Conservation (phyloP, 2,329 filamentous ascomycete species). For the Aspergillus sp. region DNA sequence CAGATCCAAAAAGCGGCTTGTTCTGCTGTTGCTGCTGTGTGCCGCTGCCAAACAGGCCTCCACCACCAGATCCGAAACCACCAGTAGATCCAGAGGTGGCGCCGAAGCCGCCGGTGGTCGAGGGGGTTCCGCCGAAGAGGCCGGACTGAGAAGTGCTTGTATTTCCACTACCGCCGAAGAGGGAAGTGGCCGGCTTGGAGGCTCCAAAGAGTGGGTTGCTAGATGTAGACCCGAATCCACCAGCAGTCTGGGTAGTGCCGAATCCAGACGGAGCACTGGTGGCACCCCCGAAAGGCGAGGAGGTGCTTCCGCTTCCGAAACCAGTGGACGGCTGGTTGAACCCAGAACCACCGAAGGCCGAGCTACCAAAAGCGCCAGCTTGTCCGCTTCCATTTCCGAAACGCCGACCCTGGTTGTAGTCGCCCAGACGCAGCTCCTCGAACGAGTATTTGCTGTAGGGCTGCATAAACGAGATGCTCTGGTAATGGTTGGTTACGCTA, state of each 20-base stretch:
- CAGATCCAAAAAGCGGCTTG: slow-evolving; percentile 36
- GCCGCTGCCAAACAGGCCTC: slow-evolving; percentile 44
- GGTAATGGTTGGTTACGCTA: slow-evolving; percentile 45
- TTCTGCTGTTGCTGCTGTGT: slow-evolving; percentile 32
- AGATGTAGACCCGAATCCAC: slow-evolving; percentile 35
- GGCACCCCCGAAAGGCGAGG: slow-evolving; percentile 39
- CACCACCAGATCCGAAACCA: slow-evolving; percentile 34
- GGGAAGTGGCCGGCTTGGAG: slow-evolving; percentile 41
- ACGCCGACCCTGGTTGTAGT: slow-evolving; percentile 83
- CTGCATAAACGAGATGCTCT: slow-evolving; percentile 49
- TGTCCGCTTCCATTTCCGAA: slow-evolving; percentile 81
- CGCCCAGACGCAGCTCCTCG: slow-evolving; percentile 76
- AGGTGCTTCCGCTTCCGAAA: slow-evolving; percentile 48
- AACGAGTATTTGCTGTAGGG: slow-evolving; percentile 78
- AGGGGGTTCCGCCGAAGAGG: slow-evolving; percentile 40
- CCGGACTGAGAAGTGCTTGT: slow-evolving; percentile 33
- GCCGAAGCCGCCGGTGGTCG: slow-evolving; percentile 29
- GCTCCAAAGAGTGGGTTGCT: slow-evolving; percentile 44
- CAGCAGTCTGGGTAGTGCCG: slow-evolving; percentile 42
- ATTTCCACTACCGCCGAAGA: slow-evolving; percentile 34
- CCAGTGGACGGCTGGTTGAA: slow-evolving; percentile 45
- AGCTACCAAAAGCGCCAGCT: slow-evolving; percentile 75
- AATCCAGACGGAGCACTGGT: slow-evolving; percentile 43
- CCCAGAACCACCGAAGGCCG: slow-evolving; percentile 52
- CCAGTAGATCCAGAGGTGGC: slow-evolving; percentile 22